These are phyloP conservation scores for Ceratobasidium sp. DNA, from an alignment of 1,284 basidiomycete genomes.

Conservation along the genomic window DNA sequence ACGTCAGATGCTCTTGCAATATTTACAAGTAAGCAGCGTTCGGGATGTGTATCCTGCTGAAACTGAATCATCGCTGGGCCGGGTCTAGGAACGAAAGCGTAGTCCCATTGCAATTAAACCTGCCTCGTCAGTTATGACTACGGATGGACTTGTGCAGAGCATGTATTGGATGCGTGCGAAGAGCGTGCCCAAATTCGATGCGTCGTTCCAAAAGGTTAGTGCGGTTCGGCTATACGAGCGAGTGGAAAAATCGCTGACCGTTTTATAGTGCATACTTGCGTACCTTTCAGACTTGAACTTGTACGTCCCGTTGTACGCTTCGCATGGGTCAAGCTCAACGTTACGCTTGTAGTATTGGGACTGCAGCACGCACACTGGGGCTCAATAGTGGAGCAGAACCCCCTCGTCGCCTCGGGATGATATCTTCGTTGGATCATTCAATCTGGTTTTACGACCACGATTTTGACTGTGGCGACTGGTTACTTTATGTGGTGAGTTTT, in stretches of 20 bases:
- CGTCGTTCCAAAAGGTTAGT: slow-evolving; percentile 81
- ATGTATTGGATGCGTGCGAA: slow-evolving; percentile 83
- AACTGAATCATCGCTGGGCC: neutral
- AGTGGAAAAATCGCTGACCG: neutral
- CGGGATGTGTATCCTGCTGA: neutral
- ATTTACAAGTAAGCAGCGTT: slow-evolving; percentile 60
- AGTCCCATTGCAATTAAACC: slow-evolving; percentile 77
- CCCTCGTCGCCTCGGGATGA: slow-evolving; percentile 72
- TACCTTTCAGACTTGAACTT: slow-evolving; percentile 89
- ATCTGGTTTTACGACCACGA: slow-evolving; percentile 83
- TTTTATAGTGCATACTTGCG: slow-evolving; percentile 79
- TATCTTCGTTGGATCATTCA: slow-evolving; percentile 84
- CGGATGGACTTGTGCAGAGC: slow-evolving; percentile 56
- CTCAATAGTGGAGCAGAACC: slow-evolving; percentile 65
- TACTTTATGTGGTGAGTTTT: slow-evolving; percentile 76
- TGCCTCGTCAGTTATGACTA: slow-evolving; percentile 54
- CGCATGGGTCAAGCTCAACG: slow-evolving; percentile 21
- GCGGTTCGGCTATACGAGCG: neutral
- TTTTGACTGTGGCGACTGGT: slow-evolving; percentile 82
- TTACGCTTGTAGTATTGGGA: slow-evolving; percentile 66
- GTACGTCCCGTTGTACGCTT: slow-evolving; percentile 58
- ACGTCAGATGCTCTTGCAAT: slow-evolving; percentile 55
- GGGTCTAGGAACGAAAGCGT: slow-evolving; percentile 67
- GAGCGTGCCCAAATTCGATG: slow-evolving; percentile 71
- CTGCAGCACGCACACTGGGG: slow-evolving; percentile 71